These are phyloP conservation scores for Porogramme epimiltina DNA, from an alignment of 1,284 basidiomycete species.

Conservation along the genomic window DNA sequence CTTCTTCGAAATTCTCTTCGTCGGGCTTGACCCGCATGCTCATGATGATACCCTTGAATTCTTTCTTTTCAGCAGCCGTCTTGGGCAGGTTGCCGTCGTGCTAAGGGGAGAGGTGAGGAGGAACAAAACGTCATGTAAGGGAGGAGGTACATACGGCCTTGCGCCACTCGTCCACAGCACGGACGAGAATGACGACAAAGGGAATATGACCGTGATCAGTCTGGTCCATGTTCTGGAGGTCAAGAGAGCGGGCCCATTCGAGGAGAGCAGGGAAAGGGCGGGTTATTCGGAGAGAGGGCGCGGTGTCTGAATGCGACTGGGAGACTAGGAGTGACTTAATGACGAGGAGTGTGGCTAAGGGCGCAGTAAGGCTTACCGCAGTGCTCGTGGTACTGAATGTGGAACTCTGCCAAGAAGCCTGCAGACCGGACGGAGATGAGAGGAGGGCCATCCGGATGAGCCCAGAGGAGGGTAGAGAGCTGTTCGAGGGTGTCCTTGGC, in stretches of 20 bases:
- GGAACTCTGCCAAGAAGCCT: constrained; percentile 88
- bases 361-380: constrained; percentile 54
- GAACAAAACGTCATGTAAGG: not conserved
- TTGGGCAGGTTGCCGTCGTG: constrained; percentile 68
- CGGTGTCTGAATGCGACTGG: constrained; percentile 37
- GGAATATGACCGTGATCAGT: constrained; percentile 89
- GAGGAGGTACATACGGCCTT: constrained; percentile 32
- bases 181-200: constrained; percentile 85
- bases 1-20: constrained; percentile 97
- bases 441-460: constrained; percentile 55
- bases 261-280: constrained; percentile 84
- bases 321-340: constrained; percentile 22
- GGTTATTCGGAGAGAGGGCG: constrained; percentile 86
- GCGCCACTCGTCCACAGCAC: constrained; percentile 84
- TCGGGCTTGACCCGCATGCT: constrained; percentile 73
- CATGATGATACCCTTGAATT: constrained; percentile 71
- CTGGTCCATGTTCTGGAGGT: constrained; percentile 77
- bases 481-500: constrained; percentile 53
- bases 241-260: constrained; percentile 70
- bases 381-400: constrained; percentile 86
- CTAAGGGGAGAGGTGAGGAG: constrained; percentile 33
- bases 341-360: not conserved
- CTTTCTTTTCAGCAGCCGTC: constrained; percentile 70
- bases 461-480: constrained; percentile 73
- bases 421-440: constrained; percentile 80